Conservation (phyloP, 2,329 filamentous ascomycete genomes). For the Fusarium nurragi region DNA sequence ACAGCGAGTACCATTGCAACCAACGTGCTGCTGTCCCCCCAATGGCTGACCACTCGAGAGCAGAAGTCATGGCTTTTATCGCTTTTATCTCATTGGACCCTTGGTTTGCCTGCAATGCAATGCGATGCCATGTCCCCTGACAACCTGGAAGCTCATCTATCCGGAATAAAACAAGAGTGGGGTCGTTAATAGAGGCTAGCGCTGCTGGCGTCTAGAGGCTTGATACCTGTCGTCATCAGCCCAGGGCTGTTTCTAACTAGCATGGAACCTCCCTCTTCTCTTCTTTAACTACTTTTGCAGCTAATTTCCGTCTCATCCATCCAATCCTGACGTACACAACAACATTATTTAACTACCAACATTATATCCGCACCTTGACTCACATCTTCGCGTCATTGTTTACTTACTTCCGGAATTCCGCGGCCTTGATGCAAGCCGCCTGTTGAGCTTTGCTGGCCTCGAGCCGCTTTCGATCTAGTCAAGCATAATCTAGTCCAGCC, state of each 20-base stretch:
- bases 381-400: conserved; percentile 18
- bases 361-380: conserved; percentile 12
- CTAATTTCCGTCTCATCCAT: conserved; percentile 24
- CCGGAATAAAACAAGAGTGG: conserved; percentile 26
- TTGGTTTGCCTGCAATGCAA: not conserved
- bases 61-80: not conserved
- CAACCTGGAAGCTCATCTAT: not conserved
- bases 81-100: conserved; percentile 22
- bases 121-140: not conserved
- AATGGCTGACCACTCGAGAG: not conserved
- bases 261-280: conserved; percentile 29
- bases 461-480: conserved; percentile 36
- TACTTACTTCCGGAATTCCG: conserved; percentile 7
- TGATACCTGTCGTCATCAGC: conserved; percentile 43
- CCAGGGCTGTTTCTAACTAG: conserved; percentile 6
- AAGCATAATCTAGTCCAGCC: conserved; percentile 11
- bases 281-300: conserved; percentile 14
- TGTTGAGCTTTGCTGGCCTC: conserved; percentile 34
- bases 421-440: conserved; percentile 36
- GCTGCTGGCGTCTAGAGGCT: conserved; percentile 35
- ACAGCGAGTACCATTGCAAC: not conserved
- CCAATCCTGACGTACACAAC: conserved; percentile 10
- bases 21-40: not conserved
- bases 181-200: conserved; percentile 24
- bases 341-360: conserved; percentile 9